These are phyloP conservation scores for Penicillium paradoxum DNA, from an alignment of 495 filamentous ascomycete species.

Conservation along the genomic window DNA sequence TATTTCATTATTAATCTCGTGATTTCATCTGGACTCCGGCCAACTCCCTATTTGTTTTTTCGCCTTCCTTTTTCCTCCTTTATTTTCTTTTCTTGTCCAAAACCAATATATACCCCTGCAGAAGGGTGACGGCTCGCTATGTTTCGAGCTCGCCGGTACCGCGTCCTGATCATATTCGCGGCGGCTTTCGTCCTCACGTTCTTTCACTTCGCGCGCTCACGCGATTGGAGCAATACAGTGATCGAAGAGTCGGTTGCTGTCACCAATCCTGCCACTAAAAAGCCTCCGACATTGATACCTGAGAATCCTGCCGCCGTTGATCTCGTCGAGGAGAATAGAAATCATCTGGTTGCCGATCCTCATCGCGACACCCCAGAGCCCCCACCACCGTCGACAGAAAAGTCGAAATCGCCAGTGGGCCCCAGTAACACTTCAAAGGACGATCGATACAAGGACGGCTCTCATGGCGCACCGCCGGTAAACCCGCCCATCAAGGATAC, in stretches of 20 bases:
- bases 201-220: conserved; percentile 54
- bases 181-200: conserved; percentile 58
- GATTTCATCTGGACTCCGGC: conserved; percentile 6
- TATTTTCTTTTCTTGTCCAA: not conserved
- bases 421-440: conserved; percentile 2
- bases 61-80: not conserved
- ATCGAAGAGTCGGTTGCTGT: conserved; percentile 9
- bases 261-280: conserved; percentile 1
- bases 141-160: conserved; percentile 73
- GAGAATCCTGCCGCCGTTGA: conserved; percentile 1
- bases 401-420: conserved; percentile 2
- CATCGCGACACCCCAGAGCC: conserved; percentile 9
- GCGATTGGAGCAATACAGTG: conserved; percentile 23
- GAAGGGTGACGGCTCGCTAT: conserved; percentile 40
- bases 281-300: not conserved
- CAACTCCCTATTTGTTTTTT: not conserved
- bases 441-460: not conserved
- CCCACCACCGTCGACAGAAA: not conserved
- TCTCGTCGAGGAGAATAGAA: conserved; percentile 8
- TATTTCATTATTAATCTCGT: not conserved
- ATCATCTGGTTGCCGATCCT: conserved; percentile 9
- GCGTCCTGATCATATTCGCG: conserved; percentile 67
- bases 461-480: not conserved
- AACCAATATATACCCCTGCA: not conserved
- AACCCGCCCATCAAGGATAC: not conserved